Evolutionary conservation across 2,329 filamentous ascomycete genomes (phyloP), one percentile per base, ranked within the genome.

Genomic region (Verruconis gallopava): DNA sequence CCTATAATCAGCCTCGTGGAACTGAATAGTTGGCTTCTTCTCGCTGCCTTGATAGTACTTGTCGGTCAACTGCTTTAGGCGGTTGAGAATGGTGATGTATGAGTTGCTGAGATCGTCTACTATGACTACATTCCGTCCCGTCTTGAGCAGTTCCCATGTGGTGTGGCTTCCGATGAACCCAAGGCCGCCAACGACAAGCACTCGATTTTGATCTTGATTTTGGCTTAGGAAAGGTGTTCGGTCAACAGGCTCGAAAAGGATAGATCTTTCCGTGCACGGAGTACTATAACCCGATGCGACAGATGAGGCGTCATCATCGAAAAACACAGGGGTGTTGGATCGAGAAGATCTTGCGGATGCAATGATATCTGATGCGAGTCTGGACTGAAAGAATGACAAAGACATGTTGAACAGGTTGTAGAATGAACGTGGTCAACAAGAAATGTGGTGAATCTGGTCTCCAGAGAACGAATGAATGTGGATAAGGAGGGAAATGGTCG

Each of bases 121-220:
- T 13, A 65, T 53, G 44, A 74, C 61, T 21, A 74, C 69, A 47
- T 69, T 72, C 55, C 71, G 65, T 15, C 70, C 68, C 25, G 63
- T 64, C 46, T 72, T 69, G 45, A 74, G 60, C 22, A 75, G 57
- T 50, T 73, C 69, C 1, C 73, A 57, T 1, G 66, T 63, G 0
- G 71, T 74, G 52, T 74, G 71, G 2, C 69, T 73, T 20, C 71
- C 71, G 42, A 74, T 73, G 53, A 69, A 73, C 4, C 70, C 70
- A 12, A 71, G 62, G 6, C 70, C 70, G 15, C 70, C 70, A 28
- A 71, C 66, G 20, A 74, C 70, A 50, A 73, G 60, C 36, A 64
- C 67, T 49, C 67, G 66, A 22, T 65, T 55, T 20, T 47, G 46
- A 15, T 53, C 47, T 22, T 56, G 56, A 11, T 9, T 30, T 9